These are phyloP conservation scores for Penicillium olsonii DNA, from an alignment of 2,329 filamentous ascomycete genomes.

Conservation along the genomic window DNA sequence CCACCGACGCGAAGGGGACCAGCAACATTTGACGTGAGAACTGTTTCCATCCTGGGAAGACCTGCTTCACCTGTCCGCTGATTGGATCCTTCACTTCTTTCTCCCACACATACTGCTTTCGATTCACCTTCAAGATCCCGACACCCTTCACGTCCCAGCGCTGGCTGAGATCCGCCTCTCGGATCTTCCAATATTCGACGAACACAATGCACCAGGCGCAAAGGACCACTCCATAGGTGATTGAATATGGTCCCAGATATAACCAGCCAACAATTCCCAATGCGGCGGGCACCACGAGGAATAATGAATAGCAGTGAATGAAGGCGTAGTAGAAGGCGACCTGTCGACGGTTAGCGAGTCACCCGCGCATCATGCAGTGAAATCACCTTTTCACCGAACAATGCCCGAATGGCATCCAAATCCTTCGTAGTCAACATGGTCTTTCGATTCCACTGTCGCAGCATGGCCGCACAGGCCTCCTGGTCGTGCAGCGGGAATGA, in stretches of 20 bases:
- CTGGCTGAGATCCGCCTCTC: constrained; percentile 81
- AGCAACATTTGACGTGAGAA: constrained; percentile 76
- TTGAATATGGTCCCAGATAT: constrained; percentile 81
- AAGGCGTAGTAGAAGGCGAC: constrained; percentile 97
- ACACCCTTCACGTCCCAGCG: constrained; percentile 88
- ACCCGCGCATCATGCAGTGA: not conserved
- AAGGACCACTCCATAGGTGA: constrained; percentile 74
- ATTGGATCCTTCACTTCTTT: constrained; percentile 74
- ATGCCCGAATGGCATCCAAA: constrained; percentile 72
- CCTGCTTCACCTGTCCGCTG: constrained; percentile 74
- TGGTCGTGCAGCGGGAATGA: constrained; percentile 82
- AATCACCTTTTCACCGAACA: constrained; percentile 69
- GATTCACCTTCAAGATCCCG: constrained; percentile 74
- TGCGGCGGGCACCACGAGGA: constrained; percentile 76
- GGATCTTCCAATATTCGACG: constrained; percentile 94
- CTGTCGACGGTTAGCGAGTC: constrained; percentile 33
- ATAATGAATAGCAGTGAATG: constrained; percentile 84
- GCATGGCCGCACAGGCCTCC: constrained; percentile 71
- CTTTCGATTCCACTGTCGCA: constrained; percentile 69
- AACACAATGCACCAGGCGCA: constrained; percentile 88
- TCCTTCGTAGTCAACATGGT: constrained; percentile 66
- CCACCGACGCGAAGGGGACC: constrained; percentile 79
- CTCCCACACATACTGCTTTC: constrained; percentile 78
- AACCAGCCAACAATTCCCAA: constrained; percentile 78
- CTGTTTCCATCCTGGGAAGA: constrained; percentile 76